Conservation (phyloP, 2,329 filamentous ascomycete genomes). For the Amauroascus verrucosus region DNA sequence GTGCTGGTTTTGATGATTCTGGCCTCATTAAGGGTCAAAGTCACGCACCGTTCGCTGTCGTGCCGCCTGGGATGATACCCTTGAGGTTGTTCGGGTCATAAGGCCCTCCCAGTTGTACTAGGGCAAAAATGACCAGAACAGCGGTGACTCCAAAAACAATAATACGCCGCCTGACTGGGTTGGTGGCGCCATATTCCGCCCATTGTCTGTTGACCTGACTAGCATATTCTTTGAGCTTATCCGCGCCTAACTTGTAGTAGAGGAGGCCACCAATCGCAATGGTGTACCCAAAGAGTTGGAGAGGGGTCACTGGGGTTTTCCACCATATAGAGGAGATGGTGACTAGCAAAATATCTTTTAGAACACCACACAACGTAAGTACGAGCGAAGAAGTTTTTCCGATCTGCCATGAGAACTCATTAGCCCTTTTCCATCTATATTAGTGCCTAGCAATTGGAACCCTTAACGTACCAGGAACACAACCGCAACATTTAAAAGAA, state of each 20-base stretch:
- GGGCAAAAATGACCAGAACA: slow-evolving; percentile 13
- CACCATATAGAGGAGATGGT: slow-evolving; percentile 66
- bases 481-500: slow-evolving; percentile 70
- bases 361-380: slow-evolving; percentile 73
- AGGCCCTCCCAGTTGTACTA: slow-evolving; percentile 12
- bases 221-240: slow-evolving; percentile 72
- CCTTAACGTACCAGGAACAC: slow-evolving; percentile 62
- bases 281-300: slow-evolving; percentile 69
- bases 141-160: slow-evolving; percentile 41
- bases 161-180: slow-evolving; percentile 68
- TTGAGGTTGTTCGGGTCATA: slow-evolving; percentile 13
- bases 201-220: slow-evolving; percentile 63
- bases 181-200: slow-evolving; percentile 72
- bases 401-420: slow-evolving; percentile 46
- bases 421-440: too few relatives aligned
- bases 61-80: slow-evolving; percentile 14
- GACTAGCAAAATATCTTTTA: slow-evolving; percentile 81
- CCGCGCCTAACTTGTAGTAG: slow-evolving; percentile 61
- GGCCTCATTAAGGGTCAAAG: too few relatives aligned
- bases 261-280: slow-evolving; percentile 57
- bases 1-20: too few relatives aligned
- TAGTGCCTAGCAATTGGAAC: too few relatives aligned
- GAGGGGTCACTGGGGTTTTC: slow-evolving; percentile 56
- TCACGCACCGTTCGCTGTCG: neutral
- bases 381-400: slow-evolving; percentile 79